Conservation (phyloP, 495 filamentous ascomycete genomes). For the Lepidopterella palustris region DNA sequence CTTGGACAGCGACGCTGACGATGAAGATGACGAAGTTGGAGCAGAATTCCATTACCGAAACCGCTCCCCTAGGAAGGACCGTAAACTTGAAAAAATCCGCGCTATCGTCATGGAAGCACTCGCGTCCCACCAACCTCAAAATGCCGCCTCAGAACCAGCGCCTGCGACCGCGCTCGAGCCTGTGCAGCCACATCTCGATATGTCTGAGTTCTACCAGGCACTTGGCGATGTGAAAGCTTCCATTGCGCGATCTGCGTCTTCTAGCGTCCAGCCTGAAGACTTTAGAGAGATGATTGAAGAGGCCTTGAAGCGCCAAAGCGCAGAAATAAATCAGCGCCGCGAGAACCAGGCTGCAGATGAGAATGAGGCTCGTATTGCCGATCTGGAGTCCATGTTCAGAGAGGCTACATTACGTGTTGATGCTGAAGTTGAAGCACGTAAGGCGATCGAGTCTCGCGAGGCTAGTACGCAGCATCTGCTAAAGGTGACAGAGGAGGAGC, state of each 20-base stretch:
- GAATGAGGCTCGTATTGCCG: constrained; percentile 33
- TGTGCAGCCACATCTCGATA: constrained; percentile 24
- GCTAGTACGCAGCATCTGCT: constrained; percentile 63
- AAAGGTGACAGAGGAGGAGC: constrained; percentile 66
- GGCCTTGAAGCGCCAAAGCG: constrained; percentile 33
- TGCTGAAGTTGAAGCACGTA: constrained; percentile 57
- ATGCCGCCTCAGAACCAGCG: constrained; percentile 9
- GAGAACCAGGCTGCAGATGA: constrained; percentile 31
- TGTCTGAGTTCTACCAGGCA: constrained; percentile 48
- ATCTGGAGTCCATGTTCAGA: constrained; percentile 34
- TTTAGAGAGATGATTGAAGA: constrained; percentile 54
- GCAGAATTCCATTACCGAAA: constrained; percentile 46
- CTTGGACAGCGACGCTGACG: constrained; percentile 84
- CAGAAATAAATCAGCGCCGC: constrained; percentile 35
- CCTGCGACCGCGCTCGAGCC: not conserved
- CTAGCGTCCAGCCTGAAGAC: constrained; percentile 43
- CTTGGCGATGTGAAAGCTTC: constrained; percentile 53
- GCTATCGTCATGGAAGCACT: constrained; percentile 66
- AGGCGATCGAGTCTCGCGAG: constrained; percentile 65
- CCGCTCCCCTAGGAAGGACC: constrained; percentile 63
- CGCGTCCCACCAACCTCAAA: constrained; percentile 6
- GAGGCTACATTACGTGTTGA: constrained; percentile 45
- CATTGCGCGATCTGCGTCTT: constrained; percentile 33
- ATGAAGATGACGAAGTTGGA: constrained; percentile 73
- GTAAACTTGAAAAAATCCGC: constrained; percentile 77